Conservation (phyloP, 305 asterid species). For the Fraxinus xanthoxyloides region DNA sequence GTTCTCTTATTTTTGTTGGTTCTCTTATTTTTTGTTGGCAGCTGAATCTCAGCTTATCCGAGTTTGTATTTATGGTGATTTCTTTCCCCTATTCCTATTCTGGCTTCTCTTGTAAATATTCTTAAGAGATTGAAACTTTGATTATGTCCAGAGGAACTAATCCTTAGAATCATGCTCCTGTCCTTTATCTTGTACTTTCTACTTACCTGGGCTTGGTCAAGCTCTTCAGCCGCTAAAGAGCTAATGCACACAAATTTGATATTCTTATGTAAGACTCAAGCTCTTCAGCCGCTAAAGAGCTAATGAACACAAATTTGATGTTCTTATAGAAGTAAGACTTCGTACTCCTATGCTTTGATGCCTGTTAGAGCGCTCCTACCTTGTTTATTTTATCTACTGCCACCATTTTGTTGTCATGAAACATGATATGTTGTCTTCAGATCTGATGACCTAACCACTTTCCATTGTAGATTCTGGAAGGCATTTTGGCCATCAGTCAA, state of each 20-base stretch:
- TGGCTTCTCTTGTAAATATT: neutral
- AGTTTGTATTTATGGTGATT: neutral
- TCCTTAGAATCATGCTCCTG: neutral
- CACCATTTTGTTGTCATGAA: neutral
- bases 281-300: neutral
- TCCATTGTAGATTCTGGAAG: slow-evolving; percentile 64
- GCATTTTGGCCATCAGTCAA: slow-evolving; percentile 55
- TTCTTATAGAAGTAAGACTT: neutral
- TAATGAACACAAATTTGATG: neutral
- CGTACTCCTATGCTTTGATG: neutral
- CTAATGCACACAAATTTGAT: neutral
- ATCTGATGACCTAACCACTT: slow-evolving; percentile 9
- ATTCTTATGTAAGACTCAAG: neutral
- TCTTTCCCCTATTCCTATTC: neutral
- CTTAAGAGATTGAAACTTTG: neutral
- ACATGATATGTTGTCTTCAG: neutral
- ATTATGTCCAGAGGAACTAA: neutral
- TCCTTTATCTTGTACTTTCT: neutral
- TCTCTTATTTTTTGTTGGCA: neutral
- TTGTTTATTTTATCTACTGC: neutral
- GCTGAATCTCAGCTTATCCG: neutral
- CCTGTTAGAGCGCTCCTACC: neutral
- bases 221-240: neutral
- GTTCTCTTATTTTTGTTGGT: too few relatives aligned
- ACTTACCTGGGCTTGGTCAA: neutral